Evolutionary conservation across 257 asterid genomes (phyloP), one percentile per base, ranked within the genome.

Genomic region (Eustoma russellianum): DNA sequence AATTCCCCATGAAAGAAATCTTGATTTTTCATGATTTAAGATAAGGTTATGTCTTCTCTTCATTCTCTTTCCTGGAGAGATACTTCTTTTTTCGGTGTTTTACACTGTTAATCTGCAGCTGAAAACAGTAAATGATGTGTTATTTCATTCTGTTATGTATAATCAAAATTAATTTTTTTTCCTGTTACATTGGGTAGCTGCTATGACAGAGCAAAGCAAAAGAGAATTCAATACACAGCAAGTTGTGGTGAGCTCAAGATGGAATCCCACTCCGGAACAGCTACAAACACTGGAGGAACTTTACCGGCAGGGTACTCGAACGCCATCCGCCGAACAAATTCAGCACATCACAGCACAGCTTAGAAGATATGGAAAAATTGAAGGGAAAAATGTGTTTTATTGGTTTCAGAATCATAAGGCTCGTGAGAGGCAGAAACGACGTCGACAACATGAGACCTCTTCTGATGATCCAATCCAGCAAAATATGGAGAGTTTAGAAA

Each of bases 361-460:
- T 43, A 64, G 92, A 2, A 69, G 83, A 0, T 87, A 70, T 57
- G 98, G 98, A 0, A 91, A 84, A 73, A 91, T 91, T 33, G 98
- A 90, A 74, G 97, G 97, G 46, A 90, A 90, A 68, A 90, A 90
- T 52, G 97, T 90, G 6, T 90, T 90, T 34, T 90, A 90, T 67
- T 90, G 97, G 97, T 90, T 90, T 60, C 97, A 90, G 59, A 90
- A 90, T 45, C 98, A 91, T 59, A 91, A 91, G 69, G 98, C 98
- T 0, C 77, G 98, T 13, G 98, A 91, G 53, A 73, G 96, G 46
- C 98, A 86, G 18, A 83, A 87, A 66, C 76, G 95, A 5, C 95
- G 96, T 9, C 92, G 98, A 1, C 95, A 80, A 56, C 85, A 71
- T 5, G 87, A 82, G 43, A 67, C 95, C 0, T 60, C 64, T 6